Percentiles rank a stretch among this genome's conserved stretches.
phyloP scores from a whole-genome alignment of 2,329 filamentous ascomycete species.

The Hymenoscyphus salicellus region DNA sequence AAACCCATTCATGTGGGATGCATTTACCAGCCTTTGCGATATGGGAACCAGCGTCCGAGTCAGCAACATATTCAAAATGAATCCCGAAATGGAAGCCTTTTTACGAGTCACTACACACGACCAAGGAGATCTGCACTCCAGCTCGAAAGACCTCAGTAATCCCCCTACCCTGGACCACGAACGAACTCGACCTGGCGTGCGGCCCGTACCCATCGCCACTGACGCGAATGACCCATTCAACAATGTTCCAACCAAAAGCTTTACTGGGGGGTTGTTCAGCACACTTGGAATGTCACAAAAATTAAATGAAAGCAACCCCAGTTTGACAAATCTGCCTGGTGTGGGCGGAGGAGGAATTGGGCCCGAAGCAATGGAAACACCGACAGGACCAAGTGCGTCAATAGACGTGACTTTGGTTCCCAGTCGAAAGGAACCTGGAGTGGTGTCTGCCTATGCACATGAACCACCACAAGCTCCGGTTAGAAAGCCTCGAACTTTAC shows the following conservation, averaged over 20 bases:
- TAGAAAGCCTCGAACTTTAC: constrained; percentile 36
- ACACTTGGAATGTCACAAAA: constrained; percentile 34
- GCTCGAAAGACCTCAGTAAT: constrained; percentile 15
- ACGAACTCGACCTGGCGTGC: constrained; percentile 27
- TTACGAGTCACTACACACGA: constrained; percentile 37
- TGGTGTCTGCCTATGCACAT: constrained; percentile 31
- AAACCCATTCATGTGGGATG: constrained; percentile 98
- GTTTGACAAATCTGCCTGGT: constrained; percentile 35
- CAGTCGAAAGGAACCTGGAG: constrained; percentile 31
- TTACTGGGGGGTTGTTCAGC: constrained; percentile 34
- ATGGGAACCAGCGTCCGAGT: constrained; percentile 78
- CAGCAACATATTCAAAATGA: constrained; percentile 81
- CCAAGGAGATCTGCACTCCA: constrained; percentile 24
- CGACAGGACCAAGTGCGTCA: constrained; percentile 47
- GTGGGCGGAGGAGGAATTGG: constrained; percentile 35
- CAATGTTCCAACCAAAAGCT: constrained; percentile 29
- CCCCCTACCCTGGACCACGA: constrained; percentile 24
- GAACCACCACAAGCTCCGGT: constrained; percentile 49
- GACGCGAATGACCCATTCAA: constrained; percentile 37
- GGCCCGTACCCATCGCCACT: constrained; percentile 27
- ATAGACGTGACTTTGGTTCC: constrained; percentile 36
- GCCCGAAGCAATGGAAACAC: constrained; percentile 63
- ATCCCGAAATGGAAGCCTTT: constrained; percentile 56
- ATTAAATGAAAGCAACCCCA: constrained; percentile 37
- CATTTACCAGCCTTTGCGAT: constrained; percentile 84